Conservation (phyloP, 768 basidiomycete genomes). For the Podaxis sp. region DNA sequence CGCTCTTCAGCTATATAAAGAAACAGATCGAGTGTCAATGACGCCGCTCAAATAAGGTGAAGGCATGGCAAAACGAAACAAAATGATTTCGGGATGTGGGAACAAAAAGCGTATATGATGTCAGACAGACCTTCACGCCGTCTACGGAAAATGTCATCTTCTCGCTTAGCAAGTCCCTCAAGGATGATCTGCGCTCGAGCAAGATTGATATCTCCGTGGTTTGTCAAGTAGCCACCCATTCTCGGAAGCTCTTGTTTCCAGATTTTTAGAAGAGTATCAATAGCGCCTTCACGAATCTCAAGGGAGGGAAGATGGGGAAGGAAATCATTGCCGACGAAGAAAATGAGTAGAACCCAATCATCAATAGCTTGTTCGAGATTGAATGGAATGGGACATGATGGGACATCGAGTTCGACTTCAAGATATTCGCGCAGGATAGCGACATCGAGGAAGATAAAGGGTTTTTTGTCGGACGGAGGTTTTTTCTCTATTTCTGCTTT, state of each 20-base stretch:
- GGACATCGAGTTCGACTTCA: slow-evolving; percentile 89
- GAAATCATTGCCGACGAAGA: slow-evolving; percentile 99
- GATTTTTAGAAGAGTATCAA: slow-evolving; percentile 93
- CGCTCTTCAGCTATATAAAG: slow-evolving; percentile 80
- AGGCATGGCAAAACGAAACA: slow-evolving; percentile 18
- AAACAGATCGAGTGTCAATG: slow-evolving; percentile 22
- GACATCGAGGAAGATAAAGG: slow-evolving; percentile 99
- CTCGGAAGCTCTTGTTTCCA: slow-evolving; percentile 92
- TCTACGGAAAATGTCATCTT: slow-evolving; percentile 93
- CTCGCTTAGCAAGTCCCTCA: slow-evolving; percentile 89
- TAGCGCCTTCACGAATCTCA: slow-evolving; percentile 99
- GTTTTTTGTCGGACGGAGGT: slow-evolving; percentile 78
- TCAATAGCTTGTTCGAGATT: slow-evolving; percentile 96
- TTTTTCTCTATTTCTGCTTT: slow-evolving; percentile 70
- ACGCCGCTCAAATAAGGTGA: slow-evolving; percentile 4
- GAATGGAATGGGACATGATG: slow-evolving; percentile 80
- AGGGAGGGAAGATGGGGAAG: slow-evolving; percentile 96
- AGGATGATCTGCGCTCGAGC: slow-evolving; percentile 90
- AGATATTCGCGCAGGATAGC: slow-evolving; percentile 95
- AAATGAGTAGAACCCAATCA: slow-evolving; percentile 99
- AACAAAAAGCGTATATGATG: slow-evolving; percentile 2
- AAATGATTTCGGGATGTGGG: slow-evolving; percentile 10
- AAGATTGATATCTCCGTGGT: slow-evolving; percentile 87
- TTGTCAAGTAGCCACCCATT: slow-evolving; percentile 97
- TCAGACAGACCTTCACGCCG: slow-evolving; percentile 82